These are phyloP conservation scores for Colletotrichum destructivum DNA, from an alignment of 2,329 filamentous ascomycete genomes.

Conservation along the genomic window DNA sequence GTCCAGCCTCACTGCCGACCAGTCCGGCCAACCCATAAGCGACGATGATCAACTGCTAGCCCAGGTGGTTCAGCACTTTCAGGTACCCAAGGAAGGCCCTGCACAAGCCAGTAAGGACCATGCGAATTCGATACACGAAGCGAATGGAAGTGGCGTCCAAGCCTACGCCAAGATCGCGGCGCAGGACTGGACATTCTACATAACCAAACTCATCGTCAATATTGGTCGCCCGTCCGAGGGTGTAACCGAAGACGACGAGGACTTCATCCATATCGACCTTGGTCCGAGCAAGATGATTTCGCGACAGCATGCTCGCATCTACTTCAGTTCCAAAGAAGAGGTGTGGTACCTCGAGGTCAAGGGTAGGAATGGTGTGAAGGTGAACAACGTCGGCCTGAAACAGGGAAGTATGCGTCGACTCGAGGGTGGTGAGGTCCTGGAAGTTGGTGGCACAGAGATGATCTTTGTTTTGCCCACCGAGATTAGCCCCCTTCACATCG, in stretches of 20 bases:
- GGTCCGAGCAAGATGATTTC: slow-evolving; percentile 88
- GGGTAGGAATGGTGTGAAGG: slow-evolving; percentile 90
- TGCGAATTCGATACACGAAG: slow-evolving; percentile 75
- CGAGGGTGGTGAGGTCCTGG: slow-evolving; percentile 90
- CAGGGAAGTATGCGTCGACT: slow-evolving; percentile 77
- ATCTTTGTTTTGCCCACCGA: slow-evolving; percentile 95
- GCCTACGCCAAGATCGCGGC: slow-evolving; percentile 89
- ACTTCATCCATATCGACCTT: slow-evolving; percentile 86
- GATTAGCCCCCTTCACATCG: slow-evolving; percentile 75
- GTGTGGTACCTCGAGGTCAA: slow-evolving; percentile 90
- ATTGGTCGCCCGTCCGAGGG: slow-evolving; percentile 80
- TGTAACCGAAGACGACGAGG: slow-evolving; percentile 60
- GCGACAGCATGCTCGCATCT: slow-evolving; percentile 81
- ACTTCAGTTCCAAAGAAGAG: slow-evolving; percentile 77
- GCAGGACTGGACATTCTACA: slow-evolving; percentile 87
- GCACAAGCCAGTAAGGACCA: slow-evolving; percentile 75
- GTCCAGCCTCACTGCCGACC: slow-evolving; percentile 60
- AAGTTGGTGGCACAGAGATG: slow-evolving; percentile 96
- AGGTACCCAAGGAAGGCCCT: slow-evolving; percentile 57
- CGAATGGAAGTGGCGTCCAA: slow-evolving; percentile 73
- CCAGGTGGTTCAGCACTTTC: slow-evolving; percentile 68
- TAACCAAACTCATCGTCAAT: slow-evolving; percentile 81
- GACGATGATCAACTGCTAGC: slow-evolving; percentile 71
- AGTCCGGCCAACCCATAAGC: slow-evolving; percentile 55
- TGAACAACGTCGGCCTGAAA: slow-evolving; percentile 82